Base-by-base conservation (phyloP, 148 eudicot species). In the Tetragonia tetragonoides region DNA sequence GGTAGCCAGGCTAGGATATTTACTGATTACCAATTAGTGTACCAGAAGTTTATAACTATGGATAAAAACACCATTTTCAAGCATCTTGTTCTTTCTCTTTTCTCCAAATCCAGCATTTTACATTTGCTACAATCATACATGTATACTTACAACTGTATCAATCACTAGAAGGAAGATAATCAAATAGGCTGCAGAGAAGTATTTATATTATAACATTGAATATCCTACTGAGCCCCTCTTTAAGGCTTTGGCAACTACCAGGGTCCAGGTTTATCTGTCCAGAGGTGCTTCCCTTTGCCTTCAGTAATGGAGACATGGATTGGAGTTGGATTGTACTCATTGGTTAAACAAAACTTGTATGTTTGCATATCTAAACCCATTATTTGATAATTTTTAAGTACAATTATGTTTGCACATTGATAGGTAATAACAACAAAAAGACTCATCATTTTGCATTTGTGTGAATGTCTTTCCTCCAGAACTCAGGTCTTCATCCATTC, bases 171-270 rank as follows among this genome's bases (percentile, higher is more conserved):
- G 57, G 70, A 73, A 66, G 23, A 67, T 7, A 72, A 51, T 28
- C 72, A 53, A 51, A 74, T 54, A 47, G 39, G 37, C 17, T 54
- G 77, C 73, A 66, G 38, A 16, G 49, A 10, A 62, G 44, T 68
- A 75, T 41, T 28, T 28, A 23, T n/a, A 53, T 53, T 17, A 71
- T 18, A 24, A 72, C 6, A n/a, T 28, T 10, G 10, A 23, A 51
- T 14, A 56, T 16, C 2, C 60, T 56, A 56, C 60, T 15, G 5
- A 15, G 60, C n/a, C 60, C 2, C n/a, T 41, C n/a, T n/a, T 41
- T 40, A 51, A 51, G 15, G 46, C 53, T 73, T 60, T n/a, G 12
- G 62, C 40, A 61, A 46, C 15, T 1, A n/a, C 34, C 21, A 68
- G 20, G 6, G 28, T 40, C 49, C 34, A 74, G 24, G 39, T 17